These are phyloP conservation scores for Aureobasidium sp. DNA, from an alignment of 2,329 filamentous ascomycete genomes.

Conservation along the genomic window DNA sequence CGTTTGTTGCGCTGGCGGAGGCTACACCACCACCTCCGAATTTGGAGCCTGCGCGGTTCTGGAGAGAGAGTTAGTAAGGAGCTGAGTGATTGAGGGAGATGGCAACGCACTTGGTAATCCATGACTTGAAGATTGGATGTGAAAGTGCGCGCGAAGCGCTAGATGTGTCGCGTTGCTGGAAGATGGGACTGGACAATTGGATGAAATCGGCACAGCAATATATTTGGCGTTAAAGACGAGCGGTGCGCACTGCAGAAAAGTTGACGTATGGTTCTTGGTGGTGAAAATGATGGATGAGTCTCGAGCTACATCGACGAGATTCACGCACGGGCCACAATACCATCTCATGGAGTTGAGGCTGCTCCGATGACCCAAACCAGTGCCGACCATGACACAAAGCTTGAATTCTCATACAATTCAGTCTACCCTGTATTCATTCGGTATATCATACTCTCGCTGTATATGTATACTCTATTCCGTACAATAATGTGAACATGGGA, in stretches of 20 bases:
- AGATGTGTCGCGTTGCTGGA: background rate
- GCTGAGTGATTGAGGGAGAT: background rate
- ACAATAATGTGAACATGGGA: too few relatives aligned
- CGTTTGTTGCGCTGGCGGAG: conserved; percentile 86
- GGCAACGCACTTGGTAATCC: conserved; percentile 44
- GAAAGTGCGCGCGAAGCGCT: background rate
- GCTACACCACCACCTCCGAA: conserved; percentile 97
- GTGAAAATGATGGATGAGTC: background rate
- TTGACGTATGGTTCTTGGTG: background rate
- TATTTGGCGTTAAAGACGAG: background rate
- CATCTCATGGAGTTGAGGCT: background rate
- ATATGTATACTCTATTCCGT: too few relatives aligned
- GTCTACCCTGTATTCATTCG: background rate
- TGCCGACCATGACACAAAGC: too few relatives aligned
- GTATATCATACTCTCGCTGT: too few relatives aligned
- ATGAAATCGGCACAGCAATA: background rate
- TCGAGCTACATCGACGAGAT: background rate
- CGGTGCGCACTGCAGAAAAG: background rate
- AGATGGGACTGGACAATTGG: background rate
- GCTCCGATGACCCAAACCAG: too few relatives aligned
- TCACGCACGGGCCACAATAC: conserved; percentile 8
- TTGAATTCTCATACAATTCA: background rate
- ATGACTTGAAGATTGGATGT: conserved; percentile 25
- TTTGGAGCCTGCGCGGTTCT: conserved; percentile 95
- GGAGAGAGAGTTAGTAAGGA: conserved; percentile 26